A percentile compares a stretch with the other conserved stretches of the same genome.
phyloP scores from a whole-genome alignment of 2,329 filamentous ascomycete species.

The Teratosphaeria pseudoeucalypti region DNA sequence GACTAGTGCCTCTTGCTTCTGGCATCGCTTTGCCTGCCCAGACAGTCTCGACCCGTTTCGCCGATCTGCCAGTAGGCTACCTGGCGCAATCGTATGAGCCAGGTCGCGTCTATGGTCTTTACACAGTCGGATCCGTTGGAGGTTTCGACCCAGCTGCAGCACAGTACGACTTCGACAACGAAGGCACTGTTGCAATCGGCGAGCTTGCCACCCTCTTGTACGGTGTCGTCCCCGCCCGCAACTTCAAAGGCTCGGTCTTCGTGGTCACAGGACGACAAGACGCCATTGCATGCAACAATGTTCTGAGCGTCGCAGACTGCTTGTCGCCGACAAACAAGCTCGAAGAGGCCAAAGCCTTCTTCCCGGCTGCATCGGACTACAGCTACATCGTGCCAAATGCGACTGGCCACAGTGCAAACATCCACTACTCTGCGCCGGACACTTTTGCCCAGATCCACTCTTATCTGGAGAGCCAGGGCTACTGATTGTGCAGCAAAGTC shows the following conservation, averaged over 20 bases:
- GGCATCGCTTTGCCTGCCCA: neutral
- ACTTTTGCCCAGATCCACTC: neutral
- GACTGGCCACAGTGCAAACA: neutral
- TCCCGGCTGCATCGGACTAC: neutral
- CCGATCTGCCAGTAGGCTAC: neutral
- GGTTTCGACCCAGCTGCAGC: neutral
- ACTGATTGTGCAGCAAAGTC: neutral
- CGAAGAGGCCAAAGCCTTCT: neutral
- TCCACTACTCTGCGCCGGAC: neutral
- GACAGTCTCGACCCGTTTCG: neutral
- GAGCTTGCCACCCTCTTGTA: conserved; percentile 1
- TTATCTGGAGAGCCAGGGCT: neutral
- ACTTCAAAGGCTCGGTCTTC: neutral
- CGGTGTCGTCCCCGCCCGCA: neutral
- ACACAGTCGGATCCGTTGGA: neutral
- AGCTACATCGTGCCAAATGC: neutral
- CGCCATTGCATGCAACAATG: neutral
- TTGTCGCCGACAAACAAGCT: neutral
- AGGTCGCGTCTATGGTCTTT: neutral
- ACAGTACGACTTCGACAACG: neutral
- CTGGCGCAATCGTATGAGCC: neutral
- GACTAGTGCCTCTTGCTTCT: neutral
- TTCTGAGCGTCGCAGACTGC: neutral
- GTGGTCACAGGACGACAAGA: neutral
- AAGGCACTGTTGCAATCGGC: neutral